Evolutionary conservation across 108 stramenopile genomes (phyloP), one percentile per base, ranked within the genome.

Genomic region (Skeletonema potamos): DNA sequence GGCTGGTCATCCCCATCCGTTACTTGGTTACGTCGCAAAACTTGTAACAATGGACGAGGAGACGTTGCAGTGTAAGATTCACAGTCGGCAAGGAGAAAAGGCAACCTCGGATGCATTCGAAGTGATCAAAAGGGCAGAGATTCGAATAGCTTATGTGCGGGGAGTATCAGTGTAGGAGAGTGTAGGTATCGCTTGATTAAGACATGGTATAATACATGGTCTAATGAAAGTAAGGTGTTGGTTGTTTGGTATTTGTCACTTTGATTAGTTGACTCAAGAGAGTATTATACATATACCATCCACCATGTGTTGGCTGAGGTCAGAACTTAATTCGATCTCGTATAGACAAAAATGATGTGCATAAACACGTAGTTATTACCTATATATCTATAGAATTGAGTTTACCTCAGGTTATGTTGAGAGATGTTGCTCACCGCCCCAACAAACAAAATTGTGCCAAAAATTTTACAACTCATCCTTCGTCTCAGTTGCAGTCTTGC

Each of bases 1-100:
- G 11, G 58, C 83, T 4, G 90, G 90, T 18, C 93, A 94, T 72
- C 93, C 93, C 7, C 90, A 94, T 67, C 93, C 93, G 1, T 61
- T 94, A 32, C 60, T 94, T 36, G 77, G 64, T 24, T 87, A 94
- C 59, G 37, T 89, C 4, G 84, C 81, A 10, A 74, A 78, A 39
- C 64, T 92, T 17, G 85, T 77, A 10, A 68, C 48, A 22, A 54
- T 92, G 64, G 78, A 87, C 24, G 85, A 75, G 60, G 79, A 68
- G 9, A 64, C 72, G 20, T 70, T 91, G 2, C 36, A 64, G 24
- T 73, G 57, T 6, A 85, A 72, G 41, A 88, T 86, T 57, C 27
- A 28, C 2, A 24, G 55, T 24, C 56, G 85, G 30, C 39, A 77
- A 27, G 59, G 58, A n/a, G 59, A 48, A 27, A 36, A 37, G 24